Evolutionary conservation across 495 filamentous ascomycete species (phyloP).

Genomic region (Darksidea phi): DNA sequence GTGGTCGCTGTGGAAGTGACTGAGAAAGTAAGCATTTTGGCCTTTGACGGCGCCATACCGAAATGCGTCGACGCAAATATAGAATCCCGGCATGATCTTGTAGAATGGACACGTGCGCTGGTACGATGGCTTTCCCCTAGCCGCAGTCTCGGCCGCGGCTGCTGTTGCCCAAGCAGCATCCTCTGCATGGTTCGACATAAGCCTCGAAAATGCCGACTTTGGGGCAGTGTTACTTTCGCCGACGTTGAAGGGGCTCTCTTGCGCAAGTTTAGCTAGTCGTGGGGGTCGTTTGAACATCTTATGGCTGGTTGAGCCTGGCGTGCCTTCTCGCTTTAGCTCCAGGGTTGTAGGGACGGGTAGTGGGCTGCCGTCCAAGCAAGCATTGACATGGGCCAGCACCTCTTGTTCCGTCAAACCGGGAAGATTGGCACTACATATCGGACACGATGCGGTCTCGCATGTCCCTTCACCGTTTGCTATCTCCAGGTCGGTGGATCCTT

Average conservation of each 20-base stretch:
- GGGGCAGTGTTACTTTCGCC: conserved; percentile 40
- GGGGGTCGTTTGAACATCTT: conserved; percentile 61
- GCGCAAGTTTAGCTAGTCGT: conserved; percentile 67
- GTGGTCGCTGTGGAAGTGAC: conserved; percentile 97
- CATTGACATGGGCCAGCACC: conserved; percentile 75
- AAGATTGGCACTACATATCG: conserved; percentile 69
- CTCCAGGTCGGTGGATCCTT: conserved; percentile 35
- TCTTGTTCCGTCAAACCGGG: conserved; percentile 58
- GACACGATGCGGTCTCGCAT: conserved; percentile 55
- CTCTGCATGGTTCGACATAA: conserved; percentile 90
- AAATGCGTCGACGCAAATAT: conserved; percentile 94
- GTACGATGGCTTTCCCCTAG: conserved; percentile 85
- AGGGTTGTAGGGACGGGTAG: conserved; percentile 47
- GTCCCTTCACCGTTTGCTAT: conserved; percentile 22
- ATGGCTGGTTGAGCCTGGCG: conserved; percentile 8
- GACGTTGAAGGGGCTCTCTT: conserved; percentile 68
- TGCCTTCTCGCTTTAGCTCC: conserved; percentile 3
- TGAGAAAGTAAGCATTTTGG: conserved; percentile 93
- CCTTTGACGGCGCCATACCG: conserved; percentile 90
- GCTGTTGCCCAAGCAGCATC: conserved; percentile 86
- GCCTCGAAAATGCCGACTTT: conserved; percentile 78
- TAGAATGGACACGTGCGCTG: conserved; percentile 95
- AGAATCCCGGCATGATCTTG: conserved; percentile 91
- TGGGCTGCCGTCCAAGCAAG: conserved; percentile 81
- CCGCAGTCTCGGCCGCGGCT: conserved; percentile 71